Percentiles rank a stretch among this genome's conserved stretches.
phyloP scores from a whole-genome alignment of 192 early-diverging fungal genomes.

The Linnemannia zychae region DNA sequence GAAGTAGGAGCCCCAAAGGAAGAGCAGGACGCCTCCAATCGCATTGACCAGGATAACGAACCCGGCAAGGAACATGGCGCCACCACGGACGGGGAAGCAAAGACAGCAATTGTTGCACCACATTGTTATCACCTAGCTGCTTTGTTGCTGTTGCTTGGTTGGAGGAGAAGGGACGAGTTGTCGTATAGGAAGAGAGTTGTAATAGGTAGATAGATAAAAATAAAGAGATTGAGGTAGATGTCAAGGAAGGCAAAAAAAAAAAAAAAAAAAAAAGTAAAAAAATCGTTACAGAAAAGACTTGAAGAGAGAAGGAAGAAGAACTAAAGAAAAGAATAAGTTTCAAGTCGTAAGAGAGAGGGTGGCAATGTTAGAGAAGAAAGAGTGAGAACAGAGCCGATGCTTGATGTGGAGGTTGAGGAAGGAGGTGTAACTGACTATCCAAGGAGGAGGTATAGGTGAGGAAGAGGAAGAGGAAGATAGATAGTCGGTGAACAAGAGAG shows the following conservation, averaged over 20 bases:
- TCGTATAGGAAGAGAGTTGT: not conserved
- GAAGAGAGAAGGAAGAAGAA: not conserved
- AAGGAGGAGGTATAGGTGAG: not conserved
- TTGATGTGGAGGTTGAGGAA: not conserved
- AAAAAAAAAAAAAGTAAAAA: slow-evolving; percentile 9
- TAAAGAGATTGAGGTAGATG: not conserved
- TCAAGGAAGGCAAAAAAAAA: not conserved
- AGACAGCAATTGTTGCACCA: slow-evolving; percentile 58
- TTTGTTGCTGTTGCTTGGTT: not conserved
- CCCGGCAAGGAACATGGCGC: slow-evolving; percentile 43
- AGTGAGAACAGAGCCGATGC: not conserved
- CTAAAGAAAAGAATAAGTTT: not conserved
- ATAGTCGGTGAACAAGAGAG: slow-evolving; percentile 8
- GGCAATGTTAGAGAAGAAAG: slow-evolving; percentile 3
- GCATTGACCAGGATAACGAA: slow-evolving; percentile 34
- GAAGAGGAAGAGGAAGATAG: not conserved
- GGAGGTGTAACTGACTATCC: not conserved
- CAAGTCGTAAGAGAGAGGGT: not conserved
- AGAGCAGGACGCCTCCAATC: slow-evolving; percentile 39
- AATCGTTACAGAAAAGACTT: not conserved
- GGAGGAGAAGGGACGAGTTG: not conserved
- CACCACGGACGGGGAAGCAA: slow-evolving; percentile 53
- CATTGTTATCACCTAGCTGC: slow-evolving; percentile 18
- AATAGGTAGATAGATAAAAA: slow-evolving; percentile 3
- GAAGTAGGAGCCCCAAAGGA: slow-evolving; percentile 52